These are phyloP conservation scores for Sedum album DNA, from an alignment of 164 flowering plant species.

Conservation along the genomic window DNA sequence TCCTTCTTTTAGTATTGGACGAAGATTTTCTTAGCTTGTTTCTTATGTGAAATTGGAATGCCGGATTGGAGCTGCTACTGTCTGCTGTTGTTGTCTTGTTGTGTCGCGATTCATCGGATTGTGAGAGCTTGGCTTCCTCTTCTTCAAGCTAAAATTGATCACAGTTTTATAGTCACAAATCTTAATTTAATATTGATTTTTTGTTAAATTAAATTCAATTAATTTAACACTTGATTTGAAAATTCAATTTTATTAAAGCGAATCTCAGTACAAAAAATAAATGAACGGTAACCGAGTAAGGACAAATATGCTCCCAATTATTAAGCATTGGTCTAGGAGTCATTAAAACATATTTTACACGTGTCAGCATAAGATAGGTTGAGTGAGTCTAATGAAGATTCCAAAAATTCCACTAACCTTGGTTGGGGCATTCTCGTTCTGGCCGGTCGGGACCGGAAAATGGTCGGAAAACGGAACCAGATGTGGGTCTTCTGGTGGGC, in stretches of 20 bases:
- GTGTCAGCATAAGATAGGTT: too few species aligned
- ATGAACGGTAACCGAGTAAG: too few species aligned
- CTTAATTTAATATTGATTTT: too few species aligned
- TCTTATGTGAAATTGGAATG: slow-evolving; percentile 28
- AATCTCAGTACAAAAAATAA: too few species aligned
- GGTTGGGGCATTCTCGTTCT: slow-evolving; percentile 19
- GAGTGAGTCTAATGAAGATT: too few species aligned
- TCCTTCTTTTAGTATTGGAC: slow-evolving; percentile 22
- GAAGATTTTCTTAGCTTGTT: slow-evolving; percentile 19
- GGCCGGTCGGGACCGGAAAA: neutral
- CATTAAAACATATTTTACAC: neutral
- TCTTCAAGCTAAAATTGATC: slow-evolving; percentile 20
- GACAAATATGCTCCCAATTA: too few species aligned
- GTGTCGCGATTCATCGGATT: slow-evolving; percentile 21
- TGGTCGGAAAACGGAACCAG: slow-evolving; percentile 3
- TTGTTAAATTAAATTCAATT: neutral
- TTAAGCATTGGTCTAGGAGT: too few species aligned
- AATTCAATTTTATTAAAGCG: neutral
- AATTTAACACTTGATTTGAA: neutral
- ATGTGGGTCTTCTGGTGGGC: slow-evolving; percentile 18
- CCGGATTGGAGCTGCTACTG: slow-evolving; percentile 61
- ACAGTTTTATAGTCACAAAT: neutral
- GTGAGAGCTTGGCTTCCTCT: slow-evolving; percentile 26
- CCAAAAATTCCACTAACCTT: too few species aligned
- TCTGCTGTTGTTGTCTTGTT: slow-evolving; percentile 34